Evolutionary conservation across 441 rosid species (phyloP).

Genomic region (Corymbia calophylla): DNA sequence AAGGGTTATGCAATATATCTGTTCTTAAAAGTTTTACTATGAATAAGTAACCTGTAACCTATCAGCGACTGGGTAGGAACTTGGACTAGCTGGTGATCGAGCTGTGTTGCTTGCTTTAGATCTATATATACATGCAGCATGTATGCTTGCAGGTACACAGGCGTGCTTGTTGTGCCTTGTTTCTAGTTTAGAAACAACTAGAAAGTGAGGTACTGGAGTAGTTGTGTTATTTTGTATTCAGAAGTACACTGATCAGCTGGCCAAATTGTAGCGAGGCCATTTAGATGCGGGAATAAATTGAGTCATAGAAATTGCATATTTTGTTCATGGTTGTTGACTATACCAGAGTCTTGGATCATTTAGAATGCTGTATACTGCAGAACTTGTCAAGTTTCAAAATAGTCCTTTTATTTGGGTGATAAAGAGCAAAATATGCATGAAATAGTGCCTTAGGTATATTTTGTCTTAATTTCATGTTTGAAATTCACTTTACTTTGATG

Average conservation of each 20-base stretch:
- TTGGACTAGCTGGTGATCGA: background rate
- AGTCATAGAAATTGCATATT: background rate
- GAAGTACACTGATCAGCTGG: background rate
- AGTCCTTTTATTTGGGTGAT: background rate
- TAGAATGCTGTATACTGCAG: background rate
- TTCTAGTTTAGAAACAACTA: background rate
- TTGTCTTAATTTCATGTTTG: background rate
- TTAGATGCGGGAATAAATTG: background rate
- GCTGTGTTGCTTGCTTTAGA: background rate
- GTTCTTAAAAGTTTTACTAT: background rate
- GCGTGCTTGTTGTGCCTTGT: background rate
- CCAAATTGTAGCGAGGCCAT: background rate
- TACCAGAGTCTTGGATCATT: background rate
- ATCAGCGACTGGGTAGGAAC: background rate
- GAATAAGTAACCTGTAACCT: background rate
- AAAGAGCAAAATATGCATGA: background rate
- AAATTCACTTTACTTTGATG: background rate
- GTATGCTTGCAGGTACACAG: background rate
- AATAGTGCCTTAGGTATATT: background rate
- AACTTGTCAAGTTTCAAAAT: background rate
- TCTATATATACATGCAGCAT: background rate
- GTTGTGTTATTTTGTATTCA: background rate
- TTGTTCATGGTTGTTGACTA: background rate
- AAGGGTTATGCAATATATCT: background rate
- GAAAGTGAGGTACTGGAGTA: background rate